A percentile compares a stretch with the other conserved stretches of the same genome.
Conservation (phyloP, 768 basidiomycete genomes). For the Pisolithus sp. region DNA sequence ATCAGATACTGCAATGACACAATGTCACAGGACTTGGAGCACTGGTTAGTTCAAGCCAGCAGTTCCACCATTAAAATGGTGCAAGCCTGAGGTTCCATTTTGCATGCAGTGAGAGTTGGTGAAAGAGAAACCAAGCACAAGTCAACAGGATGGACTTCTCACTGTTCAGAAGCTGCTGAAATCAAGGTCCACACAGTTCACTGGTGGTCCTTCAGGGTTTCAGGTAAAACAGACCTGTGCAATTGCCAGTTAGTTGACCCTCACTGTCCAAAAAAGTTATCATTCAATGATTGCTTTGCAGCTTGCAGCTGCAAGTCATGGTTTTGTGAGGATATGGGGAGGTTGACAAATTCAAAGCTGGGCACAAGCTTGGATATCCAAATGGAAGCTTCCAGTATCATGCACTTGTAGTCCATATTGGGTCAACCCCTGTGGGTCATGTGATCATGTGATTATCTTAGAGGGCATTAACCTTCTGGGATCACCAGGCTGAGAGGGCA, state of each 20-base stretch:
- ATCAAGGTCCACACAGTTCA: conserved; percentile 20
- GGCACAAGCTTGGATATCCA: no score
- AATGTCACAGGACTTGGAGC: no score
- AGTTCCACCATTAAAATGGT: neutral
- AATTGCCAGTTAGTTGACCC: conserved; percentile 22
- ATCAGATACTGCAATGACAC: neutral
- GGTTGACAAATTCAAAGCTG: no score
- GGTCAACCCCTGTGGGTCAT: no score
- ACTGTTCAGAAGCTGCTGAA: conserved; percentile 8
- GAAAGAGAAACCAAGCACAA: neutral
- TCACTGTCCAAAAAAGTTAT: conserved; percentile 19
- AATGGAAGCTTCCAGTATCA: no score
- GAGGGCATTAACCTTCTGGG: no score
- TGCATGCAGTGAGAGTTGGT: neutral
- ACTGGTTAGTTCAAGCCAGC: no score
- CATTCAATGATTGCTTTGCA: conserved; percentile 17
- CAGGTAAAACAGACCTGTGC: conserved; percentile 21
- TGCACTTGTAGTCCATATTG: no score
- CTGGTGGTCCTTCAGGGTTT: conserved; percentile 20
- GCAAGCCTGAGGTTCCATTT: neutral
- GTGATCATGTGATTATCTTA: no score
- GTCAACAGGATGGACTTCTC: neutral
- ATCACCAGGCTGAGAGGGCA: no score
- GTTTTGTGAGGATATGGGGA: conserved; percentile 29
- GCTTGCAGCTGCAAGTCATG: conserved; percentile 17